Percentiles rank a stretch among this genome's conserved stretches.
These are phyloP conservation scores for Cyclospora cayetanensis DNA, from an alignment of 169 alveolate genomes.

Conservation along the genomic window DNA sequence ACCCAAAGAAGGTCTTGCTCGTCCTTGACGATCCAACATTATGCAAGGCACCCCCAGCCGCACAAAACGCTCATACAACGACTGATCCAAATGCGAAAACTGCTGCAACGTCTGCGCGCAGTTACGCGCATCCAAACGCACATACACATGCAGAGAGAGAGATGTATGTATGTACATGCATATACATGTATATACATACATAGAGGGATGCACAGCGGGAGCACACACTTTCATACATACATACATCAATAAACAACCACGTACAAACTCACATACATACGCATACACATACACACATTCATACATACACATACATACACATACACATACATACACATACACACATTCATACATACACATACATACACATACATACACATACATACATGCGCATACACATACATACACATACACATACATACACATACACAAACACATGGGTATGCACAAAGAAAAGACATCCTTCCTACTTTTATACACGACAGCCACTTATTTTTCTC, in stretches of 20 bases:
- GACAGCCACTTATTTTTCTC: background rate
- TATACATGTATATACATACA: background rate
- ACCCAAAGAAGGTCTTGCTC: constrained; percentile 91
- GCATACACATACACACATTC: too few species aligned
- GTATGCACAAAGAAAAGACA: background rate
- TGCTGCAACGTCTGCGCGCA: constrained; percentile 75
- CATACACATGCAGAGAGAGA: background rate
- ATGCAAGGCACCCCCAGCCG: constrained; percentile 87
- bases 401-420: too few species aligned
- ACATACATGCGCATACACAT: background rate
- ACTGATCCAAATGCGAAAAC: constrained; percentile 87
- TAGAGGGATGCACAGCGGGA: background rate
- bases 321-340: background rate
- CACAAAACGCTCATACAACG: constrained; percentile 84
- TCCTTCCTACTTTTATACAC: too few species aligned
- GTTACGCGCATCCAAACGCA: background rate
- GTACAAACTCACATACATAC: background rate
- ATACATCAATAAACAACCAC: background rate
- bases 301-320: background rate
- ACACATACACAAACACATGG: background rate
- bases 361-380: background rate
- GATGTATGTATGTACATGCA: background rate
- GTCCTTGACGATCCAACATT: constrained; percentile 88
- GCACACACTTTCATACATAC: background rate
- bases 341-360: background rate